These are phyloP conservation scores for Candida koratica DNA, from an alignment of 805 yeast genomes.

Conservation along the genomic window DNA sequence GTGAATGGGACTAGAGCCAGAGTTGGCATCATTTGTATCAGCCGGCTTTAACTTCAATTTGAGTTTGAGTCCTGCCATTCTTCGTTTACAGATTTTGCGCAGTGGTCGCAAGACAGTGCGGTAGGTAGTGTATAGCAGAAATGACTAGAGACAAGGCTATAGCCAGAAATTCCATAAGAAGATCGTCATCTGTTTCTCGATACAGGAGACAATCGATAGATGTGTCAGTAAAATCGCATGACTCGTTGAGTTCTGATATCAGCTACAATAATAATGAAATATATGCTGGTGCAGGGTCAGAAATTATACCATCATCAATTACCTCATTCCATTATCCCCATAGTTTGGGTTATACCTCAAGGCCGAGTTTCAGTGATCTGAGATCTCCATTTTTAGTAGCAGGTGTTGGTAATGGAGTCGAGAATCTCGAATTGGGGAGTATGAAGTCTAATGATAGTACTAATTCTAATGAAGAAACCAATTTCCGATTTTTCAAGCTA, in stretches of 20 bases:
- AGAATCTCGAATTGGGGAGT: conserved; percentile 30
- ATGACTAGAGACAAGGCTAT: conserved; percentile 5
- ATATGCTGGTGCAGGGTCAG: conserved; percentile 75
- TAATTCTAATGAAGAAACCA: conserved; percentile 31
- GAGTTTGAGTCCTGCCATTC: conserved; percentile 6
- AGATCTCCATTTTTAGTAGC: conserved; percentile 30
- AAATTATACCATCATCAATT: conserved; percentile 72
- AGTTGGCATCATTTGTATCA: not conserved
- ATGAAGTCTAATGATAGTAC: conserved; percentile 34
- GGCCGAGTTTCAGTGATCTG: conserved; percentile 15
- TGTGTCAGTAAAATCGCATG: conserved; percentile 32
- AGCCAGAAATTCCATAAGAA: conserved; percentile 1
- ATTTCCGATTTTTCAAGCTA: conserved; percentile 77
- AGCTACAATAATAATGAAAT: conserved; percentile 57
- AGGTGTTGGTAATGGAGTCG: conserved; percentile 8
- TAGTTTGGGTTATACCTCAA: conserved; percentile 31
- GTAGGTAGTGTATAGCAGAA: not conserved
- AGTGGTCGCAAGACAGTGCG: no score
- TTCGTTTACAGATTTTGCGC: no score
- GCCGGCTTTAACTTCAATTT: conserved; percentile 7
- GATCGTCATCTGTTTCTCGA: conserved; percentile 6
- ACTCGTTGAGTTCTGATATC: conserved; percentile 44
- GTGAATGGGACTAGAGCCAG: conserved; percentile 3
- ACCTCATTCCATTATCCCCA: conserved; percentile 73
- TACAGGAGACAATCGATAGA: conserved; percentile 22